These are phyloP conservation scores for Hygrophorus pudorinus DNA, from an alignment of 768 basidiomycete genomes.

Conservation along the genomic window DNA sequence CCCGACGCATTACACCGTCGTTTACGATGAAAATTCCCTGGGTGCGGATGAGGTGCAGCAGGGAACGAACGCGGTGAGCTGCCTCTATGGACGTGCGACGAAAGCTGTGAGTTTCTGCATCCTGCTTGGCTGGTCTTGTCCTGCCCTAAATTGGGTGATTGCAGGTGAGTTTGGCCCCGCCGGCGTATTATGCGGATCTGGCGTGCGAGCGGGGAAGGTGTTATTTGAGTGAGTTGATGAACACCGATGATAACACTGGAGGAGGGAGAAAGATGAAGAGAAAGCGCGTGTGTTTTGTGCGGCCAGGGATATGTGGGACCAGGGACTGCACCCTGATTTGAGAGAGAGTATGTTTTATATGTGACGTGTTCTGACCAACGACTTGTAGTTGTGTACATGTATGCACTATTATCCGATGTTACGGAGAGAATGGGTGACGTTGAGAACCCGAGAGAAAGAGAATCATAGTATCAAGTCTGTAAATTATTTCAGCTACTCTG, in stretches of 20 bases:
- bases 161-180: slow-evolving; percentile 62
- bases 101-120: slow-evolving; percentile 37
- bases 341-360: slow-evolving; percentile 71
- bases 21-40: slow-evolving; percentile 68
- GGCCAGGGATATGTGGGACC: slow-evolving; percentile 41
- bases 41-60: slow-evolving; percentile 64
- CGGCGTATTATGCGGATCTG: slow-evolving; percentile 75
- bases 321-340: slow-evolving; percentile 47
- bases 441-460: no score
- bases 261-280: slow-evolving; percentile 24
- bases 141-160: no score
- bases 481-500: no score
- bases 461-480: no score
- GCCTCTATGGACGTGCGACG: slow-evolving; percentile 75
- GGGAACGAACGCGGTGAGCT: slow-evolving; percentile 58
- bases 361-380: slow-evolving; percentile 26
- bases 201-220: slow-evolving; percentile 74
- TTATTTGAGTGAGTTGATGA: slow-evolving; percentile 64
- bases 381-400: no score
- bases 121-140: no score
- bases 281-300: slow-evolving; percentile 29
- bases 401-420: no score
- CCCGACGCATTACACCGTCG: slow-evolving; percentile 69
- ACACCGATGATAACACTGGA: slow-evolving; percentile 34
- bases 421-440: no score